These are phyloP conservation scores for Saussurea involucrata DNA, from an alignment of 129 eudicot species.

Conservation along the genomic window DNA sequence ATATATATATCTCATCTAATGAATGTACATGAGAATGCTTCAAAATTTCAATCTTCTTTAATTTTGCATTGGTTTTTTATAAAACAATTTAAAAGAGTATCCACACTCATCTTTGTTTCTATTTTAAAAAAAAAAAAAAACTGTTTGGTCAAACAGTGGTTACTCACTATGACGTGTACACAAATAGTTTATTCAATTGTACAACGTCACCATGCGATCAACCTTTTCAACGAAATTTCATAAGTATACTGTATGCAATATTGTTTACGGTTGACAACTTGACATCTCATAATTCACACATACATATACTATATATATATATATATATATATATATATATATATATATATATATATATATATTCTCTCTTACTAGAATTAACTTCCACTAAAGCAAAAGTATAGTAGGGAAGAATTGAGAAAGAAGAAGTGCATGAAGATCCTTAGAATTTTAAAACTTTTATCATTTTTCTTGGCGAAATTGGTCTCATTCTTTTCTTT, in stretches of 20 bases:
- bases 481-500: slow-evolving; percentile 13
- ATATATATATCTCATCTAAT: no score
- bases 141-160: no score
- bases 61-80: no score
- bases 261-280: not conserved
- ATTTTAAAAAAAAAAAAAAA: no score
- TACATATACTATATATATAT: no score
- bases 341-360: not conserved
- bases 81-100: no score
- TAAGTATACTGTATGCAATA: not conserved
- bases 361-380: not conserved
- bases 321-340: not conserved
- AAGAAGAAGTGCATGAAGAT: slow-evolving; percentile 37
- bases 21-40: no score
- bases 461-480: slow-evolving; percentile 5
- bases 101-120: no score
- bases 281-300: not conserved
- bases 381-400: slow-evolving; percentile 2
- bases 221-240: not conserved
- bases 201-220: not conserved
- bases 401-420: not conserved
- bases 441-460: not conserved
- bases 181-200: no score
- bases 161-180: no score
- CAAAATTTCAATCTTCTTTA: no score